Conservation (phyloP, 2,329 filamentous ascomycete species). For the Apiospora koreana region DNA sequence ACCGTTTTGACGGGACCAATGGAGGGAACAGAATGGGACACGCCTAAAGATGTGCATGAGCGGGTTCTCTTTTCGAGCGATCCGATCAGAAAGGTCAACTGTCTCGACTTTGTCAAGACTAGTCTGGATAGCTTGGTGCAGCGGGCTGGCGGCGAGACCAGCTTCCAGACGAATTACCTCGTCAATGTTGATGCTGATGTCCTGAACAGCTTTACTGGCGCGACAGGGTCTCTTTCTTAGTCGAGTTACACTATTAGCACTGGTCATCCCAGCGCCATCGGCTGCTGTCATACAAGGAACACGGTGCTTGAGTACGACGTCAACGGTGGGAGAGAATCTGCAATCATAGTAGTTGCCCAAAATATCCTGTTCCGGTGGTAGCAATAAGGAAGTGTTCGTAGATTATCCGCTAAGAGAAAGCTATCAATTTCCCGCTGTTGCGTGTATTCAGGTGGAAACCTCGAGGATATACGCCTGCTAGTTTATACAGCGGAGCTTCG, state of each 20-base stretch:
- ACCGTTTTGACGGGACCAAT: slow-evolving; percentile 47
- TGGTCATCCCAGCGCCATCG: too few relatives aligned
- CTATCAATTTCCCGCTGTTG: background rate
- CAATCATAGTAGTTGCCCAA: background rate
- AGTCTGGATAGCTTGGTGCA: slow-evolving; percentile 61
- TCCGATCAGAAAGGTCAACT: slow-evolving; percentile 66
- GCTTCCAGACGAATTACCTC: slow-evolving; percentile 68
- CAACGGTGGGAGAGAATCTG: background rate
- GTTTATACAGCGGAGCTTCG: background rate
- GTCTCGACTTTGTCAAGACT: slow-evolving; percentile 64
- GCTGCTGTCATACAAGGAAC: too few relatives aligned
- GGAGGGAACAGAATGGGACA: slow-evolving; percentile 54
- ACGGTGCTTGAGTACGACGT: too few relatives aligned
- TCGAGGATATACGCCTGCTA: background rate
- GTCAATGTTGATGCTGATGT: slow-evolving; percentile 77
- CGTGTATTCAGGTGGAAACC: background rate
- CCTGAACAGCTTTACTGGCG: slow-evolving; percentile 56
- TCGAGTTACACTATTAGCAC: background rate
- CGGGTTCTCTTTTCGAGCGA: slow-evolving; percentile 59
- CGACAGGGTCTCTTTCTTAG: slow-evolving; percentile 16
- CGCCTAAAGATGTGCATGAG: slow-evolving; percentile 54
- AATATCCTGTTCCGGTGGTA: background rate
- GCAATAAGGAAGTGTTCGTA: background rate
- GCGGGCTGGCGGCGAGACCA: slow-evolving; percentile 62
- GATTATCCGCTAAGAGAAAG: background rate